Conservation (phyloP, 352 stramenopile species). For the Globisporangium barbulae region DNA sequence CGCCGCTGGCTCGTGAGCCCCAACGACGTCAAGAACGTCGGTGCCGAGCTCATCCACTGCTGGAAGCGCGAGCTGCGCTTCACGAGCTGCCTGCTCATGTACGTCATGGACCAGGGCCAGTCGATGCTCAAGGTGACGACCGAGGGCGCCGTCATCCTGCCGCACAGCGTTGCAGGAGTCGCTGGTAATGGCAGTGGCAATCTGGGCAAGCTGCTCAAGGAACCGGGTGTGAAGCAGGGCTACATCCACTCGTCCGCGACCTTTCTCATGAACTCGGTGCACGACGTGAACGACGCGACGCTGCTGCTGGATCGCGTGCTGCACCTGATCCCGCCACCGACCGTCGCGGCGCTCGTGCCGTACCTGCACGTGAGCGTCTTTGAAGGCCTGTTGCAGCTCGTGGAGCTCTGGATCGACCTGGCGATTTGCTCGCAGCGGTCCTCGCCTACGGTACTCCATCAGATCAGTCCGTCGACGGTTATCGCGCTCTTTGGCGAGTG, state of each 20-base stretch:
- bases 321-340: conserved; percentile 71
- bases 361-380: conserved; percentile 70
- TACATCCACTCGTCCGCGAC: conserved; percentile 71
- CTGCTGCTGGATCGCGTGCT: conserved; percentile 77
- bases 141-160: conserved; percentile 54
- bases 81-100: conserved; percentile 78
- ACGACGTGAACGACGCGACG: conserved; percentile 58
- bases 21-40: conserved; percentile 53
- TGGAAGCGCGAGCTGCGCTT: conserved; percentile 85
- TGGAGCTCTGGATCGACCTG: conserved; percentile 79
- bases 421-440: conserved; percentile 62
- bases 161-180: conserved; percentile 20
- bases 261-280: conserved; percentile 65
- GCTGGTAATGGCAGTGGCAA: conserved; percentile 6
- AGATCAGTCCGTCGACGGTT: conserved; percentile 79
- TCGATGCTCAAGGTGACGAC: conserved; percentile 64
- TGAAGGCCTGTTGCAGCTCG: conserved; percentile 68
- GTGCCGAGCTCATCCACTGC: conserved; percentile 69
- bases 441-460: conserved; percentile 51
- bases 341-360: conserved; percentile 57
- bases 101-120: conserved; percentile 71
- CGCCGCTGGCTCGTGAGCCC: conserved; percentile 73
- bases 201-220: conserved; percentile 42
- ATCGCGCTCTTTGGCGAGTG: conserved; percentile 84
- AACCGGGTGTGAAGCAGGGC: conserved; percentile 41